A percentile compares a stretch with the other conserved stretches of the same genome.
Evolutionary conservation across 2,329 filamentous ascomycete species (phyloP).

Genomic region (Chalaropsis ovoidea): DNA sequence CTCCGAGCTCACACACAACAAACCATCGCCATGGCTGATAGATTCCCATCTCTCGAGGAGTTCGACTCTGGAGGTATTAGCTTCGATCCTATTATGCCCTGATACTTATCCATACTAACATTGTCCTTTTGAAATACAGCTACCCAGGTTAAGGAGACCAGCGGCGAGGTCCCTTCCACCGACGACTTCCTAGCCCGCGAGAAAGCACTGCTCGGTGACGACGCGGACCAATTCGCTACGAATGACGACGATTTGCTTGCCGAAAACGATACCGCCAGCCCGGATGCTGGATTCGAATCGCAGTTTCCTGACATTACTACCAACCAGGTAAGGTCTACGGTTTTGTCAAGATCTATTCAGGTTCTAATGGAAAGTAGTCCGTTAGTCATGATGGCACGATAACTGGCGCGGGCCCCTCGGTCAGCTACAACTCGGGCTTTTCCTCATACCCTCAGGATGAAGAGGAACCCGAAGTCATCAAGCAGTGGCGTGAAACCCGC

Average conservation of each 20-base stretch:
- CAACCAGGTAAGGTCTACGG: conserved; percentile 53
- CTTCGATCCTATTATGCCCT: not conserved
- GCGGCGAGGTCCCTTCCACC: conserved; percentile 46
- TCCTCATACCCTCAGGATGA: conserved; percentile 50
- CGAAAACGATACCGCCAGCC: conserved; percentile 64
- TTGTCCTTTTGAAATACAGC: conserved; percentile 37
- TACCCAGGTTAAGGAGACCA: conserved; percentile 50
- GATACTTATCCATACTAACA: not conserved
- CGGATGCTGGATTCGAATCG: conserved; percentile 50
- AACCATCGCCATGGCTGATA: conserved; percentile 53
- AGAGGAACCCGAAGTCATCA: conserved; percentile 79
- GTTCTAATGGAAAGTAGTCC: conserved; percentile 39
- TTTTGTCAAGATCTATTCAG: not conserved
- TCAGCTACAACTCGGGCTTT: conserved; percentile 53
- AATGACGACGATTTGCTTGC: conserved; percentile 52
- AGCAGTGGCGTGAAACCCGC: conserved; percentile 83
- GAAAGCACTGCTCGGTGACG: conserved; percentile 80
- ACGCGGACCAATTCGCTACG: conserved; percentile 81
- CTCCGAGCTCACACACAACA: not conserved
- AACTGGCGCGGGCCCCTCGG: conserved; percentile 52
- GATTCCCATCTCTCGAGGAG: conserved; percentile 70
- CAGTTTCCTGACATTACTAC: conserved; percentile 73
- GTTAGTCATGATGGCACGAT: conserved; percentile 69
- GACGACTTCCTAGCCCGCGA: conserved; percentile 89
- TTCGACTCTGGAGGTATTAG: conserved; percentile 54